Evolutionary conservation across 2,329 filamentous ascomycete species (phyloP), one percentile per base, ranked within the genome.

Genomic region (Trichophyton benhamiae): DNA sequence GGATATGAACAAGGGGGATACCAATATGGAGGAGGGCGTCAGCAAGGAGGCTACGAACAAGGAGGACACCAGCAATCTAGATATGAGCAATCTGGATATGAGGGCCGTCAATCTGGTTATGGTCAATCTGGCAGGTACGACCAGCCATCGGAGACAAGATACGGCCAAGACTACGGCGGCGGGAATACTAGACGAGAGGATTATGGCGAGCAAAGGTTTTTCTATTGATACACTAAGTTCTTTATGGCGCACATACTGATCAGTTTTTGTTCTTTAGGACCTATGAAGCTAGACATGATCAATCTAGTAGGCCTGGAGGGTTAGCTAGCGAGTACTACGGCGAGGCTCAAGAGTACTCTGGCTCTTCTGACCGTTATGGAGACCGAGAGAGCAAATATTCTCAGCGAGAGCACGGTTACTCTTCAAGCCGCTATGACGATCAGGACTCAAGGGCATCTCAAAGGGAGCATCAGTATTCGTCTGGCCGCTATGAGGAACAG

Each of bases 321-420:
- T n/a, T 30, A 63, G 49, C 22, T 63, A 66, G 60, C 11, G 63
- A 58, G n/a, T 62, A 66, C 9, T 46, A 49, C 22, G 58, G 58
- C 30, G 58, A 67, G 67, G 17, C 59, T 65, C 48, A 62, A 58
- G 17, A 63, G 62, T 9, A 62, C 69, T 53, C 59, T 63, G 20
- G 61, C 53, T 62, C 60, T 33, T 62, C 59, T n/a, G 57, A 33
- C 30, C 41, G 60, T 17, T 52, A 52, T 11, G 27, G 48, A 20
- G 62, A 62, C 48, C 42, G 62, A 41, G 57, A 65, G 20, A 46
- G 58, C 11, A 60, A n/a, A 9, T 20, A 17, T n/a, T 58, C 33
- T 44, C 55, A 22, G 8, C n/a, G 36, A 20, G 52, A 55, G 4
- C 49, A 13, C 3, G 52, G 20, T 4, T 55, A 55, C 33, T 55